phyloP scores from a whole-genome alignment of 2,329 filamentous ascomycete genomes.

The Phaeosphaeria sp. region DNA sequence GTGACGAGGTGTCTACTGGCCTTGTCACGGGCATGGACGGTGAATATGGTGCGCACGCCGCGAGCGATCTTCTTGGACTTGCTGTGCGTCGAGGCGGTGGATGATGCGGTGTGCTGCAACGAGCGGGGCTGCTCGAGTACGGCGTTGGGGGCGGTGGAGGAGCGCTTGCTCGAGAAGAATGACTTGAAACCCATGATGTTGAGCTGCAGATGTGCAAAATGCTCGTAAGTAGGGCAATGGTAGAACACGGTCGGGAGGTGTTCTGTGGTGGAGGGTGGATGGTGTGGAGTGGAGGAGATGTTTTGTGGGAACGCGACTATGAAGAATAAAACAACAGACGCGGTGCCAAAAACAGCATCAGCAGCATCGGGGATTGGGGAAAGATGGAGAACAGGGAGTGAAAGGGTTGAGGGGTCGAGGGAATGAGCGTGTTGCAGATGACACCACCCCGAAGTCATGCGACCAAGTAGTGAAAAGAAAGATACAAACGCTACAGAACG shows the following conservation, averaged over 20 bases:
- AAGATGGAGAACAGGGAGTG: not conserved
- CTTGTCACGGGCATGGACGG: not conserved
- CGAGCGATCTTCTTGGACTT: not conserved
- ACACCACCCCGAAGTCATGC: too few relatives aligned
- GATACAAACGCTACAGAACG: too few relatives aligned
- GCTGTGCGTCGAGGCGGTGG: not conserved
- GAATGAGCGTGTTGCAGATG: not conserved
- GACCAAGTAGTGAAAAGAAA: too few relatives aligned
- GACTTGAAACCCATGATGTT: constrained; percentile 45
- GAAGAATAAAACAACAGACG: not conserved
- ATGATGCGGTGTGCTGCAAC: not conserved
- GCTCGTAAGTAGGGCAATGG: not conserved
- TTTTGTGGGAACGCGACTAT: not conserved
- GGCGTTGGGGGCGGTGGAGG: not conserved
- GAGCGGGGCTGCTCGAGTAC: constrained; percentile 1
- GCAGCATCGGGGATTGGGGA: not conserved
- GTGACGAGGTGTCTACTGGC: not conserved
- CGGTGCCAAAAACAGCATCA: not conserved
- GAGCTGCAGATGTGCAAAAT: not conserved
- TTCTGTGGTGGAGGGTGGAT: not conserved
- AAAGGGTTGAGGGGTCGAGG: not conserved
- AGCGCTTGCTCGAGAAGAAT: not conserved
- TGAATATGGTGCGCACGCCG: not conserved
- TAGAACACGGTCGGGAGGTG: not conserved
- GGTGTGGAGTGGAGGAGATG: not conserved